phyloP scores from a whole-genome alignment of 345 rosid species.

The Eutrema yunnanense region DNA sequence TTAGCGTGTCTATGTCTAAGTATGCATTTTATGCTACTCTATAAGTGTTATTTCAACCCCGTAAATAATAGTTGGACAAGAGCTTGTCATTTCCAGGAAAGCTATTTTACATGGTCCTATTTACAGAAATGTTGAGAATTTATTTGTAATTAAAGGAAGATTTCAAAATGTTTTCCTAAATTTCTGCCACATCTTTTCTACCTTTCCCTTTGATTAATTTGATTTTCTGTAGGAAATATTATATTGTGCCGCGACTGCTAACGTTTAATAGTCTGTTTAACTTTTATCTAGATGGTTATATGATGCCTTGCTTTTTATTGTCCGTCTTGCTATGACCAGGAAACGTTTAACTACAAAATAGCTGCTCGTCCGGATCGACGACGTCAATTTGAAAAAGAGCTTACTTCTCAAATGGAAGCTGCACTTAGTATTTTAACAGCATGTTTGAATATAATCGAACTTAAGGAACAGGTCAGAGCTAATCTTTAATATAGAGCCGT shows the following conservation, averaged over 20 bases:
- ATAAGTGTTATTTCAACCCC: background rate
- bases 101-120: background rate
- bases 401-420: constrained; percentile 77
- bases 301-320: background rate
- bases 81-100: background rate
- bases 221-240: background rate
- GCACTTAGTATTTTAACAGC: constrained; percentile 76
- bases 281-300: background rate
- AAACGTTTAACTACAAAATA: constrained; percentile 91
- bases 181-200: background rate
- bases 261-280: background rate
- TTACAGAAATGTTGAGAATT: background rate
- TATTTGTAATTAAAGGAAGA: background rate
- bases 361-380: constrained; percentile 98
- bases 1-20: background rate
- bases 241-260: background rate
- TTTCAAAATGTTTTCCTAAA: background rate
- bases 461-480: constrained; percentile 79
- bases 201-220: background rate
- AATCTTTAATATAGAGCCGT: background rate
- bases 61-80: background rate
- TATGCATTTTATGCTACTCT: background rate
- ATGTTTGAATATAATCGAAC: constrained; percentile 70
- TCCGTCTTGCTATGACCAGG: constrained; percentile 44
- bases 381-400: constrained; percentile 87